Base-by-base conservation (phyloP, 2,329 filamentous ascomycete species). In the Eutypa lata region DNA sequence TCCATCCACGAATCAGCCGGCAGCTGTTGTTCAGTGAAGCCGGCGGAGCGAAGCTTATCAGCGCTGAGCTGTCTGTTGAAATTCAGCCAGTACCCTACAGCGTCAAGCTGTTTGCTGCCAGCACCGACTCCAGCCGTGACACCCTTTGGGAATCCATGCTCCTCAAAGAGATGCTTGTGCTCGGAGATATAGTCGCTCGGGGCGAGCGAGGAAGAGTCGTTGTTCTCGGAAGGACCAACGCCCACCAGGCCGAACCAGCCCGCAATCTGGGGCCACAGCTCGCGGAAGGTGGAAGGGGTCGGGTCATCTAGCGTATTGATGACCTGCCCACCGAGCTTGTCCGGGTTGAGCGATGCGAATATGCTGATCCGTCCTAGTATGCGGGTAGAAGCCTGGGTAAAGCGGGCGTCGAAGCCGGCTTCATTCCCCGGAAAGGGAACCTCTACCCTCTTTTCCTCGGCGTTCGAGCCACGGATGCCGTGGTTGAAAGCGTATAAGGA, bases 51-150 rank as follows among this genome's bases (percentile, higher is more conserved):
- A 13, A 77, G 61, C 28, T 67, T 72, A 22, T 70, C 64, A 47
- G 76, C 60, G 50, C 73, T 76, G 57, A 79, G 61, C 48, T 78
- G 73, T 22, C 76, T 68, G 54, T 80, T 75, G 55, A 79, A 78
- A 6, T 70, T 72, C 48, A 79, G 62, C 74, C 75, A 72, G 62
- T 69, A 71, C 24, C 76, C 71, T n/a, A 77, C 65, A 53, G 71
- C 66, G 58, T 78, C 69, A 43, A 77, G 55, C 58, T 77, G 68
- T 51, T 64, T 55, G 21, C 63, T 62, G 0, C 73, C 73, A 7
- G 59, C 64, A 0, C 71, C 69, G 3, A 76, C 73, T 0, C 72
- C 73, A 2, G 61, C 60, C 2, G 43, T 54, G 3, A 59, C 22
- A 2, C 65, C 71, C 45, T 58, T 69, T 0, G 47, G 28, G 5